A percentile compares a stretch with the other conserved stretches of the same genome.
phyloP scores from a whole-genome alignment of 2,329 filamentous ascomycete genomes.

The Teratosphaeria gauchensis region DNA sequence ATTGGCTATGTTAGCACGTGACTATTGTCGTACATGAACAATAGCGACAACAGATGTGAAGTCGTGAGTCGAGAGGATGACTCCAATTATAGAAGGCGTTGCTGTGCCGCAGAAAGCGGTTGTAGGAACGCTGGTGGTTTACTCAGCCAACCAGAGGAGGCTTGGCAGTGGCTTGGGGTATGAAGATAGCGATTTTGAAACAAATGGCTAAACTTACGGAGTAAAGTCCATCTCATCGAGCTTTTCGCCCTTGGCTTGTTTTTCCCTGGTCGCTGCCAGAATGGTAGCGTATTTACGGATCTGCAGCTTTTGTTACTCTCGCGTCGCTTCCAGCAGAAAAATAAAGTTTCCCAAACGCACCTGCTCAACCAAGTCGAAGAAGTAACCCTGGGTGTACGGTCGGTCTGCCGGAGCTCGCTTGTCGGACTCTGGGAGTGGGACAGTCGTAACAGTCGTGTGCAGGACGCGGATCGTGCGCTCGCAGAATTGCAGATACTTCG shows the following conservation, averaged over 20 bases:
- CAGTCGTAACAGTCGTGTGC: slow-evolving; percentile 75
- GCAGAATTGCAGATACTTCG: slow-evolving; percentile 79
- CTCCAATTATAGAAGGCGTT: background rate
- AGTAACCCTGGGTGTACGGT: slow-evolving; percentile 92
- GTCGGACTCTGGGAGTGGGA: slow-evolving; percentile 77
- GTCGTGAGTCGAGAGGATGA: background rate
- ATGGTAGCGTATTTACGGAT: slow-evolving; percentile 82
- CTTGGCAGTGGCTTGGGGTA: background rate
- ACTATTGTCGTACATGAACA: slow-evolving; percentile 1
- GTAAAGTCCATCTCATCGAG: slow-evolving; percentile 42
- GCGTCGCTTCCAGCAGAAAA: slow-evolving; percentile 3
- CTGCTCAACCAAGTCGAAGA: slow-evolving; percentile 91
- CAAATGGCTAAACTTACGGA: slow-evolving; percentile 27
- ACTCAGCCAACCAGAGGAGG: background rate
- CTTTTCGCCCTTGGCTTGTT: slow-evolving; percentile 47
- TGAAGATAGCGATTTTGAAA: background rate
- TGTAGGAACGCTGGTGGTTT: background rate
- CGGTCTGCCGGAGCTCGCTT: slow-evolving; percentile 75
- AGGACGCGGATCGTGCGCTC: slow-evolving; percentile 83
- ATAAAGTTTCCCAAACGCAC: slow-evolving; percentile 18
- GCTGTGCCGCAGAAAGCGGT: background rate
- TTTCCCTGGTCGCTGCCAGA: slow-evolving; percentile 64
- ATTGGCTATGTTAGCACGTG: slow-evolving; percentile 12
- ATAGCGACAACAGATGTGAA: slow-evolving; percentile 1
- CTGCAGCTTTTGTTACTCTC: slow-evolving; percentile 21